phyloP scores from a whole-genome alignment of 352 stramenopile species.

The Pythium aphanidermatum region DNA sequence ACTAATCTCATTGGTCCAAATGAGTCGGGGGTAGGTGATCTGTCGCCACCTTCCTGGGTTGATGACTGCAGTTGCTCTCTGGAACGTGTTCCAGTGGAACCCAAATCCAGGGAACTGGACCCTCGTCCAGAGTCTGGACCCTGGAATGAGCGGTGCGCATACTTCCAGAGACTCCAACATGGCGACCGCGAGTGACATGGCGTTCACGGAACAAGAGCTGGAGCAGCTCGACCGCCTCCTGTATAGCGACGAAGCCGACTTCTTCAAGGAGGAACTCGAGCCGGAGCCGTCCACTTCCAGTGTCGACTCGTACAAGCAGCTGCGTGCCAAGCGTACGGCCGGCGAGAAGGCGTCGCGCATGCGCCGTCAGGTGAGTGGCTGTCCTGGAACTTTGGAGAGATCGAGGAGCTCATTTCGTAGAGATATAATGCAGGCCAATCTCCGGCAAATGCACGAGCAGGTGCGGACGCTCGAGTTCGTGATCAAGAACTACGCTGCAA shows the following conservation, averaged over 20 bases:
- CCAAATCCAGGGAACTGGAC: too few species aligned
- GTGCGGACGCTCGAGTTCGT: constrained; percentile 14
- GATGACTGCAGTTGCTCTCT: too few species aligned
- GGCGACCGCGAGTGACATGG: constrained; percentile 5
- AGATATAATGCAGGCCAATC: constrained; percentile 15
- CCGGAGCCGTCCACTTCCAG: too few species aligned
- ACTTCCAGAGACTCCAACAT: too few species aligned
- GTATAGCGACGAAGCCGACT: constrained; percentile 5
- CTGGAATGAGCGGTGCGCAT: too few species aligned
- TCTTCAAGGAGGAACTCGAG: constrained; percentile 12
- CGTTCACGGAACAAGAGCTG: constrained; percentile 12
- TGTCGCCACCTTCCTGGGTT: too few species aligned
- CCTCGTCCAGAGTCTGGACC: too few species aligned
- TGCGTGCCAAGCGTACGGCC: constrained; percentile 15
- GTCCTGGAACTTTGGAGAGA: background rate
- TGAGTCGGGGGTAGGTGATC: too few species aligned
- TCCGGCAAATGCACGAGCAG: constrained; percentile 17
- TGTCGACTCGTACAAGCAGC: constrained; percentile 10
- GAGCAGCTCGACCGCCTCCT: constrained; percentile 15
- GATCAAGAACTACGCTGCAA: constrained; percentile 11
- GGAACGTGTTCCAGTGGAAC: too few species aligned
- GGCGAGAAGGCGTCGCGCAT: constrained; percentile 11
- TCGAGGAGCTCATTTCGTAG: too few species aligned
- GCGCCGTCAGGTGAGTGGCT: constrained; percentile 13
- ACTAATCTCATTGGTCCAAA: too few species aligned